These are phyloP conservation scores for Linnemannia elongata DNA, from an alignment of 192 early-diverging fungal genomes.

Conservation along the genomic window DNA sequence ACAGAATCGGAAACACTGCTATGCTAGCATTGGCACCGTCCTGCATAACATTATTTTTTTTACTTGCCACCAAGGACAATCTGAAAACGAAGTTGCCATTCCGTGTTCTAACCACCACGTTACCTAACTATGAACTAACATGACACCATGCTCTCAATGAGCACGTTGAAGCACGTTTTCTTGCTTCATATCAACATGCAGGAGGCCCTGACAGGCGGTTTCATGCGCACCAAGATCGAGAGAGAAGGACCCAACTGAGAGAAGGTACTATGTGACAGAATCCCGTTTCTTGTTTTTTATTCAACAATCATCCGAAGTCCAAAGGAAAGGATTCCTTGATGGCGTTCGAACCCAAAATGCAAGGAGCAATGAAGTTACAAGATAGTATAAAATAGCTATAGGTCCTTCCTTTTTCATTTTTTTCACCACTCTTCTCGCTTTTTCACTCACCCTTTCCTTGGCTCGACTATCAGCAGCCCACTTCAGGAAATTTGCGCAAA, in stretches of 20 bases:
- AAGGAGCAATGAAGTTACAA: too few relatives aligned
- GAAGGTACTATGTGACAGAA: too few relatives aligned
- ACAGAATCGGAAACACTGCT: not conserved
- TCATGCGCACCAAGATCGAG: not conserved
- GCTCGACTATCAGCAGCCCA: too few relatives aligned
- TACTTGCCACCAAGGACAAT: not conserved
- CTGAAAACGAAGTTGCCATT: not conserved
- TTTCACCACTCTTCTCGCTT: too few relatives aligned
- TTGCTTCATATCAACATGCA: not conserved
- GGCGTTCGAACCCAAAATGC: too few relatives aligned
- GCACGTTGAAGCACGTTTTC: not conserved
- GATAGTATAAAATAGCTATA: too few relatives aligned
- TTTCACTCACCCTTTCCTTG: too few relatives aligned
- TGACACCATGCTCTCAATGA: too few relatives aligned
- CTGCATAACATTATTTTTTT: not conserved
- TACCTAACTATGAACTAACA: too few relatives aligned
- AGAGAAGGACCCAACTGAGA: not conserved
- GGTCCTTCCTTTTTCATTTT: too few relatives aligned
- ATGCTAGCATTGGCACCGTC: not conserved
- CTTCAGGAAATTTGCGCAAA: not conserved
- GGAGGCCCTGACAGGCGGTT: not conserved
- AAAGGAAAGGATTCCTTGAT: too few relatives aligned
- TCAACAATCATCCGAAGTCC: too few relatives aligned
- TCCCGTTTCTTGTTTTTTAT: not conserved
- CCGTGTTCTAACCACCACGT: not conserved